These are phyloP conservation scores for Thuidium tamariscinum DNA, from an alignment of 225 moss, liverwort and hornwort species.

Conservation along the genomic window DNA sequence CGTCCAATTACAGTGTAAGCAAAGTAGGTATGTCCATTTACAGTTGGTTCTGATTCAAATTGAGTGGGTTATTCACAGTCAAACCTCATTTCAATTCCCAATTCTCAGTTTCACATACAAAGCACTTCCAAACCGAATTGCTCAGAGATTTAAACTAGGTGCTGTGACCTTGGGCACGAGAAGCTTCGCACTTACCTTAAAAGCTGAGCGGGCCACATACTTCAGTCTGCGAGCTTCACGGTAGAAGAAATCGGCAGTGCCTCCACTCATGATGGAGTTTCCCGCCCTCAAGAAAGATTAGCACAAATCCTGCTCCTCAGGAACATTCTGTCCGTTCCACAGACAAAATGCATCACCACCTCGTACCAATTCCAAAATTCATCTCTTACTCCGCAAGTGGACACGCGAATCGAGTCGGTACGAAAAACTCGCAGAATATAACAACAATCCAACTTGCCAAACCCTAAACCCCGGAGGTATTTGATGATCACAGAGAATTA, in stretches of 20 bases:
- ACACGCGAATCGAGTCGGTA: not conserved
- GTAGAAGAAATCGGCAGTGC: constrained; percentile 79
- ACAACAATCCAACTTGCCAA: not conserved
- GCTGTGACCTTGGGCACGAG: not conserved
- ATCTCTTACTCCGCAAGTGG: not conserved
- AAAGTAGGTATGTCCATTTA: not conserved
- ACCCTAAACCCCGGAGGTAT: not conserved
- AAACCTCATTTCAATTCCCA: not conserved
- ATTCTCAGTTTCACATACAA: too few species aligned
- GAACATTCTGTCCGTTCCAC: not conserved
- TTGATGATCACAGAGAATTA: not conserved
- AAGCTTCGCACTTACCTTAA: constrained; percentile 38
- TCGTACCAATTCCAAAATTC: not conserved
- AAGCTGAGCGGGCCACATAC: constrained; percentile 90
- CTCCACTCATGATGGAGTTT: constrained; percentile 51
- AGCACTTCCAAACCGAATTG: too few species aligned
- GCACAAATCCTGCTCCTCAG: not conserved
- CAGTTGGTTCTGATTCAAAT: too few species aligned
- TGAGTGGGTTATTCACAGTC: not conserved
- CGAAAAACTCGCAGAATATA: not conserved
- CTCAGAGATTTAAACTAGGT: not conserved
- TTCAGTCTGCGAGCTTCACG: constrained; percentile 92
- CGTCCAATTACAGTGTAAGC: not conserved
- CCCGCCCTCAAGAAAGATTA: not conserved
- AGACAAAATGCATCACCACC: not conserved